Base-by-base conservation (phyloP, 1,139 yeast genomes). In the Lizanozyma gosingica region DNA sequence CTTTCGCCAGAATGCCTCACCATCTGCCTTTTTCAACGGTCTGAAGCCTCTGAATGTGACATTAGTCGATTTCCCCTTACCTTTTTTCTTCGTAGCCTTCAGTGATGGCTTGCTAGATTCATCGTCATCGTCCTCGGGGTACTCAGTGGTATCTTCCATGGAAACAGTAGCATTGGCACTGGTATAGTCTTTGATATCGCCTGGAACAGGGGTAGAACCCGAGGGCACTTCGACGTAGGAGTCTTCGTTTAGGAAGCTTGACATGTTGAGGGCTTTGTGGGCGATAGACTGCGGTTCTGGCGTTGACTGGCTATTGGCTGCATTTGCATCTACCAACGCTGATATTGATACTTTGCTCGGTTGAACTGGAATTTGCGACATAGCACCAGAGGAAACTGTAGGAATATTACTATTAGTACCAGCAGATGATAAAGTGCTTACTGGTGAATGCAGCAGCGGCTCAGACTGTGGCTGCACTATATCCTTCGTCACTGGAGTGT, bases 1-100 rank as follows among this genome's bases (percentile, higher is more conserved):
- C 45, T 67, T 75, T 39, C 97, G 71, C 83, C 94, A 84, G 46
- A 90, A 78, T 15, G 95, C 95, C 52, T 85, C 95, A 3, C 97
- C 97, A 54, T 92, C 97, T 15, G 79, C 72, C 55, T 90, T 90
- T 59, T 90, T 92, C 51, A 92, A 64, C 6, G 29, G 29, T 22
- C 29, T 22, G 11, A 22, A 22, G 6, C 29, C 29, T 22, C 29
- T 6, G 29, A 22, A 22, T 6, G 29, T 22, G 9, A 22, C 29
- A 22, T 22, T 22, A 11, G 29, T 22, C 11, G 29, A 22, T 22
- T 22, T 22, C 29, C 29, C 29, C 29, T 22, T 22, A 22, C 29
- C 29, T 11, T 22, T 22, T 22, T 22, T 22, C 29, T 22, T 22
- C 11, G 29, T 22, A 22, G 29, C 11, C 11, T 22, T 22, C 29